These are phyloP conservation scores for Beauveria sp. DNA, from an alignment of 2,329 filamentous ascomycete species.

Conservation along the genomic window DNA sequence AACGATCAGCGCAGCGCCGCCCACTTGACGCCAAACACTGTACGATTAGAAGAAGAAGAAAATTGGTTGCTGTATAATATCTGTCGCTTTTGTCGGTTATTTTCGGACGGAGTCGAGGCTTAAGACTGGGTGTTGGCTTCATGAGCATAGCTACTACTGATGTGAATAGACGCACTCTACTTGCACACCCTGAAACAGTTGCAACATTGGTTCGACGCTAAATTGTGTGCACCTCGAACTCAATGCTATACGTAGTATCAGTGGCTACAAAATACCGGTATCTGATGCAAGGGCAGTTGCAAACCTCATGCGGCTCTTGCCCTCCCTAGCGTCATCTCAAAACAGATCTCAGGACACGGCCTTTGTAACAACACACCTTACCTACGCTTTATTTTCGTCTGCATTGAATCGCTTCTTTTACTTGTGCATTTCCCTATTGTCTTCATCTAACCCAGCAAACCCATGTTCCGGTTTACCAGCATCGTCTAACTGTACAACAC, in stretches of 20 bases:
- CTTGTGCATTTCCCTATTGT: background rate
- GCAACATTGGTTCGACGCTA: background rate
- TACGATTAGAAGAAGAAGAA: conserved; percentile 1
- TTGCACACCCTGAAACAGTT: background rate
- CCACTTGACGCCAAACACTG: background rate
- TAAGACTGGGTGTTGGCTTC: background rate
- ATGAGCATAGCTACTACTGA: background rate
- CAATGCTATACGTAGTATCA: background rate
- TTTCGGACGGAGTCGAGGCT: background rate
- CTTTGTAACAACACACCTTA: background rate
- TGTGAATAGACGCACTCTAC: conserved; percentile 4
- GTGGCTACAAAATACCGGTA: background rate
- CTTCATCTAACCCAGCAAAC: background rate
- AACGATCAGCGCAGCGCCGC: background rate
- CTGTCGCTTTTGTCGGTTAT: background rate
- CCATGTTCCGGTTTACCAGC: background rate
- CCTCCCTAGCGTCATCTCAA: conserved; percentile 3
- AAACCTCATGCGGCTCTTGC: background rate
- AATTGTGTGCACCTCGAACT: background rate
- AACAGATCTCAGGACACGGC: background rate
- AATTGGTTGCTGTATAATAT: conserved; percentile 6
- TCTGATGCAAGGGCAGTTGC: conserved; percentile 2
- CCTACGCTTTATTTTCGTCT: background rate
- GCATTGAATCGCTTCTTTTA: background rate
- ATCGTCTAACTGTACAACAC: background rate